These are phyloP conservation scores for Yamadazyma philogaea DNA, from an alignment of 805 yeast genomes.

Conservation along the genomic window DNA sequence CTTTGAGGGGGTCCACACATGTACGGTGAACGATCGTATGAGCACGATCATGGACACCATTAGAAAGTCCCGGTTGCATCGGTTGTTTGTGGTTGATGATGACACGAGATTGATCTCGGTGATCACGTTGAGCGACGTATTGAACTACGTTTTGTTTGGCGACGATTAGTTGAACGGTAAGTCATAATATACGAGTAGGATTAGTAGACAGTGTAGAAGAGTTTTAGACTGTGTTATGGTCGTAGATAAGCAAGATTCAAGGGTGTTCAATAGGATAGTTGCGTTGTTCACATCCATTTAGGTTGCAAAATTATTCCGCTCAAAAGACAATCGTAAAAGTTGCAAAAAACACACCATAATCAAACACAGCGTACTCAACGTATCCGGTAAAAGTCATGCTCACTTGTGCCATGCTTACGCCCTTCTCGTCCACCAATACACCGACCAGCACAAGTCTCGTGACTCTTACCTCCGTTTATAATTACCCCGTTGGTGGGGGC, in stretches of 20 bases:
- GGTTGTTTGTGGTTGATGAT: conserved; percentile 90
- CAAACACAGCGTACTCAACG: background rate
- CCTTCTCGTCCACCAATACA: no score
- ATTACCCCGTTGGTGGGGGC: background rate
- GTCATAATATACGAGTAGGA: background rate
- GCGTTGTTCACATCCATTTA: background rate
- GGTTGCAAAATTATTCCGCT: background rate
- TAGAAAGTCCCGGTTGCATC: conserved; percentile 83
- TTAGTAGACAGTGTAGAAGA: background rate
- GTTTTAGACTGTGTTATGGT: background rate
- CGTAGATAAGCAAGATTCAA: no score
- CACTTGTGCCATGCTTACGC: no score
- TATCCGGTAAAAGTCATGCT: no score
- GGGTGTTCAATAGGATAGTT: no score
- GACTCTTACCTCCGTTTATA: no score
- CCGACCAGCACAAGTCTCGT: no score
- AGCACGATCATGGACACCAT: conserved; percentile 91
- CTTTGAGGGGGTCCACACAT: conserved; percentile 96
- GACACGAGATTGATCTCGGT: conserved; percentile 76
- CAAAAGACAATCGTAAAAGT: background rate
- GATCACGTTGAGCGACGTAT: conserved; percentile 85
- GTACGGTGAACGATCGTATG: conserved; percentile 81
- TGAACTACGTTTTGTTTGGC: conserved; percentile 74
- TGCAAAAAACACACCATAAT: background rate
- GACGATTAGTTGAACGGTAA: conserved; percentile 23